Evolutionary conservation across 768 basidiomycete species (phyloP), one percentile per base, ranked within the genome.

Genomic region (Phanerochaete carnosa): DNA sequence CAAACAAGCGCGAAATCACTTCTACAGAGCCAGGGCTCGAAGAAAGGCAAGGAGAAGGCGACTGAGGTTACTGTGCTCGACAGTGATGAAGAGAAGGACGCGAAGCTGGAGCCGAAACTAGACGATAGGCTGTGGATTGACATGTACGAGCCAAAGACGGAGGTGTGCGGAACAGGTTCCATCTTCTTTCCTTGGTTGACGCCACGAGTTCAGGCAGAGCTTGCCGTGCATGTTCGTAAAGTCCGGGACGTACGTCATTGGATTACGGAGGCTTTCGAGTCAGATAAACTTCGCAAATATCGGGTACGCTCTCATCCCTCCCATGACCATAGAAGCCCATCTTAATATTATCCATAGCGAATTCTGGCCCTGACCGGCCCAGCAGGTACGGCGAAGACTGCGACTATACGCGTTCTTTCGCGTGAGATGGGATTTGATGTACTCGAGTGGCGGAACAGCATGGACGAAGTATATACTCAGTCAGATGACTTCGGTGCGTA

Each of bases 341-440:
- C 57, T 49, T 43, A 15, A n/a, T 45, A 45, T 15, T 45, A 47
- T 37, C 12, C 50, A 2, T 59, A 98, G 92, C 82, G 94, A 49
- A 85, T 99, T 29, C 81, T 98, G 7, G 84, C 85, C 0, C 74
- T 99, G 12, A 90, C 91, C 2, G 96, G 96, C 1, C 92, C 94
- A 0, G 88, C 96, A 8, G 96, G 96, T 1, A 84, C 87, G 0
- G 96, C 86, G 0, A 99, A 99, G 77, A 97, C 96, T 0, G 83
- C 94, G 0, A 93, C 93, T 0, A 65, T 98, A 2, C 83, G 84
- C 28, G 82, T 94, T 1, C 75, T 99, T 23, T 80, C 92, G 0
- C 75, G 75, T 16, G 92, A 95, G 66, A 74, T 95, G 65, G 84
- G 79, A 1, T 85, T 92, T 56, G 89, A 95, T 53, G 80, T 97